phyloP scores from a whole-genome alignment of 345 rosid genomes.

The Eucalyptus curtisii region DNA sequence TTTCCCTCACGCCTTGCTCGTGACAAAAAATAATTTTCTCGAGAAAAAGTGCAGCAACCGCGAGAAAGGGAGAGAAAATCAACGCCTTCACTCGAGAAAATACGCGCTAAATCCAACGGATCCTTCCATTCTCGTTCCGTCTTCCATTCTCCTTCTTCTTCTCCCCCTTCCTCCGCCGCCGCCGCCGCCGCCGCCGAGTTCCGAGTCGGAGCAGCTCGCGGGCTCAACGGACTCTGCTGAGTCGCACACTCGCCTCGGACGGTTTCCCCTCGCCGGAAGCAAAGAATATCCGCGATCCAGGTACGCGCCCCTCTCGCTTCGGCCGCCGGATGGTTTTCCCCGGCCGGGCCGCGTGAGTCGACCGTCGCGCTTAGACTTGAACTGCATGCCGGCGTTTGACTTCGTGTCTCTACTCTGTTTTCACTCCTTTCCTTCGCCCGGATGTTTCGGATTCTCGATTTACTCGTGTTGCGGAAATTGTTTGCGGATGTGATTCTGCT shows the following conservation, averaged over 20 bases:
- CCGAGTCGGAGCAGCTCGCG: not conserved
- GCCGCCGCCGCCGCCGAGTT: not conserved
- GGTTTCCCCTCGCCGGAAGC: not conserved
- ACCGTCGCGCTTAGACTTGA: not conserved
- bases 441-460: not conserved
- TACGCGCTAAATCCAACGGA: not conserved
- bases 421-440: not conserved
- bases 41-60: not conserved
- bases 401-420: not conserved
- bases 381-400: not conserved
- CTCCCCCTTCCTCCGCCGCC: not conserved
- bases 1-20: not conserved
- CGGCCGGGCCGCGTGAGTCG: not conserved
- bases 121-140: not conserved
- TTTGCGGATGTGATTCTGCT: not conserved
- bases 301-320: not conserved
- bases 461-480: not conserved
- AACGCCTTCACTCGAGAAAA: not conserved
- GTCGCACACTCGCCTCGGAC: not conserved
- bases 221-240: not conserved
- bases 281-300: not conserved
- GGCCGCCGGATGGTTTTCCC: not conserved
- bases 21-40: not conserved
- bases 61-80: not conserved
- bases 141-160: not conserved